phyloP scores from a whole-genome alignment of 2,329 filamentous ascomycete species.

The Cladosporium sp. region DNA sequence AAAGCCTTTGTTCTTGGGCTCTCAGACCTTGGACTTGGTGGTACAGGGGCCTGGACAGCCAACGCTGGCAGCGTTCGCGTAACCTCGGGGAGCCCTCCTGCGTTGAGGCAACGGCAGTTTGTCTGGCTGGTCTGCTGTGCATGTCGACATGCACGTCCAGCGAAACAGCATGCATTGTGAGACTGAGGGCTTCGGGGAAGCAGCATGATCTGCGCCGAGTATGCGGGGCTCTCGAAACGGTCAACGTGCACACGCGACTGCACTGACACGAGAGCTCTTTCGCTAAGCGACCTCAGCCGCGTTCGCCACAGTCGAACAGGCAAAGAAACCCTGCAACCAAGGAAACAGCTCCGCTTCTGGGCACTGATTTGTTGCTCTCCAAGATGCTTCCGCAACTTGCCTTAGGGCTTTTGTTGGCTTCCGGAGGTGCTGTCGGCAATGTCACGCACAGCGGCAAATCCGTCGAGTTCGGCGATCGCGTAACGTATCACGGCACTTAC shows the following conservation, averaged over 20 bases:
- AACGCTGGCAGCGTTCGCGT: too few relatives aligned
- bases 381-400: not conserved
- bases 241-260: not conserved
- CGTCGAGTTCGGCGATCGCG: constrained; percentile 4
- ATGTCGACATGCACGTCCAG: too few relatives aligned
- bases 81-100: too few relatives aligned
- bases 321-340: too few relatives aligned
- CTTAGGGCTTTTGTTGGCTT: not conserved
- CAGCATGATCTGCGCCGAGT: not conserved
- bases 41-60: too few relatives aligned
- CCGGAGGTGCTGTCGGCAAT: not conserved
- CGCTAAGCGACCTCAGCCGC: not conserved
- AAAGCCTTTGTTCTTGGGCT: too few relatives aligned
- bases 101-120: too few relatives aligned
- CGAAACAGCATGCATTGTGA: not conserved
- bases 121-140: too few relatives aligned
- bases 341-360: too few relatives aligned
- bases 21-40: too few relatives aligned
- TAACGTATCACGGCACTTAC: constrained; percentile 24
- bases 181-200: not conserved
- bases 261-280: not conserved
- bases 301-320: not conserved
- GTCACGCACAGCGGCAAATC: not conserved
- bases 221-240: not conserved
- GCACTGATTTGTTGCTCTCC: not conserved